A percentile compares a stretch with the other conserved stretches of the same genome.
Conservation (phyloP, 2,329 filamentous ascomycete genomes). For the Penicillium sp. region DNA sequence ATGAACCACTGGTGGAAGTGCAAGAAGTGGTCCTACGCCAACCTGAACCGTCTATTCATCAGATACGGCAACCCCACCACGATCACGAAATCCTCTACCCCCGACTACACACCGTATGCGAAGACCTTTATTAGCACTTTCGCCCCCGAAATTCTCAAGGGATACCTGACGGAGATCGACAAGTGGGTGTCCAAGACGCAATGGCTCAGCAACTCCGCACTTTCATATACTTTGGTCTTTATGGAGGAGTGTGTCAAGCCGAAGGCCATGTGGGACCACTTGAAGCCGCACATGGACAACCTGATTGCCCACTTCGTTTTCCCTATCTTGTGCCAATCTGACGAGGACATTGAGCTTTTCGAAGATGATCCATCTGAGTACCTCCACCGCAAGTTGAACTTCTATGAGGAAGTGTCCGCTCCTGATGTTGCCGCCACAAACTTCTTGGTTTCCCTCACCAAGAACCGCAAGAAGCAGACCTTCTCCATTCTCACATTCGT, state of each 20-base stretch:
- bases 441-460: constrained; percentile 91
- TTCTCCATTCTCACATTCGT: constrained; percentile 94
- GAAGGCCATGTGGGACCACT: constrained; percentile 92
- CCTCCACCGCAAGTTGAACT: constrained; percentile 94
- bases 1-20: constrained; percentile 99
- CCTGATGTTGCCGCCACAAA: constrained; percentile 95
- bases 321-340: constrained; percentile 85
- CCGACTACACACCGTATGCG: constrained; percentile 76
- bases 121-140: constrained; percentile 89
- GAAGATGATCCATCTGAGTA: constrained; percentile 94
- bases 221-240: constrained; percentile 92
- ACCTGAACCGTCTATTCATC: constrained; percentile 92
- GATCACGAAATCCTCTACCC: constrained; percentile 69
- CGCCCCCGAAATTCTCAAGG: constrained; percentile 92
- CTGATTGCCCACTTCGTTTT: constrained; percentile 94
- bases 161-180: constrained; percentile 91
- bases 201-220: constrained; percentile 91
- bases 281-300: constrained; percentile 90
- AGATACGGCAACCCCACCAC: constrained; percentile 87
- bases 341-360: constrained; percentile 92
- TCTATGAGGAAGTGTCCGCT: constrained; percentile 93
- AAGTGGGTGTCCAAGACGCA: constrained; percentile 94
- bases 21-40: constrained; percentile 99
- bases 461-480: constrained; percentile 90
- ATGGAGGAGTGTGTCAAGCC: constrained; percentile 96